phyloP scores from a whole-genome alignment of 129 eudicot genomes.

The Artemisia argyi region DNA sequence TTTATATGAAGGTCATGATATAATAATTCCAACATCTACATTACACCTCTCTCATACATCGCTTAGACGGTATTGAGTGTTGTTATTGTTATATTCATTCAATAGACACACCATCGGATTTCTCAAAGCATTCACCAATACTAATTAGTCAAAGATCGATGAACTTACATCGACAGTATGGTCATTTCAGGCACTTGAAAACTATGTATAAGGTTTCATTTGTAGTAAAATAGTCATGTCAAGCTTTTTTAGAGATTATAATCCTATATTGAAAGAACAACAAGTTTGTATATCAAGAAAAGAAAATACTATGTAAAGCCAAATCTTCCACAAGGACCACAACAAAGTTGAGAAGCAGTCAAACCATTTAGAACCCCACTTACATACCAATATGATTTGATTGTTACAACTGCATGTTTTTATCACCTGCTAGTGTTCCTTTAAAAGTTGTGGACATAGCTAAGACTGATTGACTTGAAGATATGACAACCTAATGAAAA shows the following conservation, averaged over 20 bases:
- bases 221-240: too few species aligned
- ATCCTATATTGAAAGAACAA: not conserved
- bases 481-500: conserved; percentile 14
- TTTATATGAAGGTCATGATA: too few species aligned
- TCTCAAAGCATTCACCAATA: too few species aligned
- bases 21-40: too few species aligned
- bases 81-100: too few species aligned
- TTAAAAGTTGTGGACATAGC: not conserved
- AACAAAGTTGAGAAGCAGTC: conserved; percentile 22
- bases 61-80: too few species aligned
- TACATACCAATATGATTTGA: conserved; percentile 25
- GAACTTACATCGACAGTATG: too few species aligned
- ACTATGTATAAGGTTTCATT: too few species aligned
- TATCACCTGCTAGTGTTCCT: conserved; percentile 7
- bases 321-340: conserved; percentile 3
- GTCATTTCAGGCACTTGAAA: not conserved
- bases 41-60: too few species aligned
- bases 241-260: too few species aligned
- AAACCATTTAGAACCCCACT: conserved; percentile 14
- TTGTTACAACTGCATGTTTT: conserved; percentile 11
- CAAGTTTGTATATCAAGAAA: not conserved
- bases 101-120: too few species aligned
- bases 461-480: not conserved
- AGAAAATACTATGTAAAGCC: not conserved
- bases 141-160: too few species aligned